These are phyloP conservation scores for Candida nonsorbophila DNA, from an alignment of 805 yeast genomes.

Conservation along the genomic window DNA sequence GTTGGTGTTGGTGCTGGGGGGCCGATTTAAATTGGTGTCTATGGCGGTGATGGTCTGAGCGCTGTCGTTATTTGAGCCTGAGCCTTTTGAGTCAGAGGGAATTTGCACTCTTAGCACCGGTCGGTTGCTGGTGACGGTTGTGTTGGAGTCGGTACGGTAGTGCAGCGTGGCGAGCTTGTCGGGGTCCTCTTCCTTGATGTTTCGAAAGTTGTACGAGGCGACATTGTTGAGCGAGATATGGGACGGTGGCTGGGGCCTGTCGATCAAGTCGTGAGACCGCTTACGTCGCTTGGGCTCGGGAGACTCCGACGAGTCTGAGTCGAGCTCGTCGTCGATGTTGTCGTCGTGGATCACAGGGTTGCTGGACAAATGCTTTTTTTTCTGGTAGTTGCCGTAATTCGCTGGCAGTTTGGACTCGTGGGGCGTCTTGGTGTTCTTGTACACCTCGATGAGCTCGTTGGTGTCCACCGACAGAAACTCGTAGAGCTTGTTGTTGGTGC, in stretches of 20 bases:
- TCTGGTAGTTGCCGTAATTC: constrained; percentile 59
- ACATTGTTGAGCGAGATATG: constrained; percentile 14
- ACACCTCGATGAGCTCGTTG: constrained; percentile 18
- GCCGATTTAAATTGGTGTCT: constrained; percentile 14
- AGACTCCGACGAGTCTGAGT: constrained; percentile 23
- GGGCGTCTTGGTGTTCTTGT: constrained; percentile 21
- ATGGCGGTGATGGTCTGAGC: constrained; percentile 43
- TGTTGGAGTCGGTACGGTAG: neutral
- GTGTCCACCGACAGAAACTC: constrained; percentile 78
- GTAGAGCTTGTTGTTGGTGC: constrained; percentile 75
- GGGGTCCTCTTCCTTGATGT: constrained; percentile 12
- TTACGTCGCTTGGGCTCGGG: constrained; percentile 31
- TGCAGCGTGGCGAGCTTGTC: constrained; percentile 5
- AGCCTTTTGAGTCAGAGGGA: constrained; percentile 43
- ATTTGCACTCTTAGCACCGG: constrained; percentile 63
- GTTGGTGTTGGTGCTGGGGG: neutral
- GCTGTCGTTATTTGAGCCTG: constrained; percentile 25
- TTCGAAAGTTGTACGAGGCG: constrained; percentile 12
- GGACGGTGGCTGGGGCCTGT: constrained; percentile 8
- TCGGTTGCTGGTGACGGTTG: no score
- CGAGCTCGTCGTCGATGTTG: constrained; percentile 16
- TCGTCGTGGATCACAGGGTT: constrained; percentile 7
- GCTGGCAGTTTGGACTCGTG: constrained; percentile 61
- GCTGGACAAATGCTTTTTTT: constrained; percentile 22
- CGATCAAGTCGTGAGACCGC: constrained; percentile 7